Evolutionary conservation across 2,329 filamentous ascomycete genomes (phyloP), one percentile per base, ranked within the genome.

Genomic region (Talaromyces piceae): DNA sequence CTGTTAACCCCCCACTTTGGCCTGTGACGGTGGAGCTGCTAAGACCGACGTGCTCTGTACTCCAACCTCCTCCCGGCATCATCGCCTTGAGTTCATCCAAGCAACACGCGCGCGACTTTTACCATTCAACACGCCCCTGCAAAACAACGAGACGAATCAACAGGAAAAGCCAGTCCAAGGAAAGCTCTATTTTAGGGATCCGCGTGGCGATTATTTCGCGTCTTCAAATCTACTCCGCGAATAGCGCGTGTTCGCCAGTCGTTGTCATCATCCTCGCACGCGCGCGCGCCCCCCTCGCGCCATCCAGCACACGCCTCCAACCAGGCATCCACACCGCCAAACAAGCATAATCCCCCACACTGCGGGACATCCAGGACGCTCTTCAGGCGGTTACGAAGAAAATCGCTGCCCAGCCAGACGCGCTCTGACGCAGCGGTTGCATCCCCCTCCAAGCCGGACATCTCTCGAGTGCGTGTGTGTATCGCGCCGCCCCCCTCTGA

Each of bases 321-420:
- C n/a, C 46, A n/a, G n/a, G n/a, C 49, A 27, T 25, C 39, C 41
- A 56, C 57, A 57, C 54, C 56, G 50, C 57, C 56, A 56, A 56
- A 53, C 57, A 28, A 62, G 62, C 46, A 26, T n/a, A 45, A 61
- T 61, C 60, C 61, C 62, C 59, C 61, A 59, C 58, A 60, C 56
- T 56, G 59, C 56, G 61, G 59, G 60, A 56, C 48, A 20, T 52
- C 27, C 39, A 48, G 48, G 30, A 46, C 44, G 26, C 54, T 53
- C 20, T 59, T 62, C 58, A 64, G 62, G 63, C 62, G 63, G 54
- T 58, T 58, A 61, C 64, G 64, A 67, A 66, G 63, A 64, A 56
- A 63, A 64, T 67, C 59, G 66, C 59, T 69, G 64, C 64, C 66
- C 65, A 67, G 62, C 62, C 61, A 61, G 61, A 61, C 60, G 57